phyloP scores from a whole-genome alignment of 176 grass and related monocot genomes.

The Cymbopogon citratus region DNA sequence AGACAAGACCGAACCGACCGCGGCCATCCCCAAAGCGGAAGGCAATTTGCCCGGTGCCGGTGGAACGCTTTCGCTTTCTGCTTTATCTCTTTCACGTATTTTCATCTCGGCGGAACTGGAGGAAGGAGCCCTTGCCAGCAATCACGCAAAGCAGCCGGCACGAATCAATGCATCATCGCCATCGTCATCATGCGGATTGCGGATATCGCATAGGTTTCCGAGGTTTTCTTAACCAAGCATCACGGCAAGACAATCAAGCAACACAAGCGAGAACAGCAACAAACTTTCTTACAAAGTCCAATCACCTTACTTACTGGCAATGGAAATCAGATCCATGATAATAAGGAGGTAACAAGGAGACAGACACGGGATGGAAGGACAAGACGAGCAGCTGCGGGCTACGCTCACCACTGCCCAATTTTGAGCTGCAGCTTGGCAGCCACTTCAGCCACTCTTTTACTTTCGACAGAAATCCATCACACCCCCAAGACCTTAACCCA shows the following conservation, averaged over 20 bases:
- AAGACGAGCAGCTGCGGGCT: conserved; percentile 60
- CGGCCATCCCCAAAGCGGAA: background rate
- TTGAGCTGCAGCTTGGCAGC: conserved; percentile 42
- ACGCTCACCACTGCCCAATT: conserved; percentile 25
- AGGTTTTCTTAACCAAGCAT: background rate
- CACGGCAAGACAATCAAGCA: background rate
- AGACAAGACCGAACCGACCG: background rate
- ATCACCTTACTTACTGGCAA: conserved; percentile 9
- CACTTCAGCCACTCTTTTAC: conserved; percentile 45
- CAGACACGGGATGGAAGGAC: background rate
- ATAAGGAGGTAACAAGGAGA: background rate
- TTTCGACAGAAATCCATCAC: background rate
- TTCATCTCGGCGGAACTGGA: background rate
- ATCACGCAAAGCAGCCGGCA: conserved; percentile 25
- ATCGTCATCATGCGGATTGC: background rate
- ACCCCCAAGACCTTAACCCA: background rate
- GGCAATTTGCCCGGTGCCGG: background rate
- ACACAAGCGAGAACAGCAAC: background rate
- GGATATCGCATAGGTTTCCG: background rate
- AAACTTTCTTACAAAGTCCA: background rate
- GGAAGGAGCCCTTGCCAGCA: background rate
- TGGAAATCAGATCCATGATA: conserved; percentile 4
- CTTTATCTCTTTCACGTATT: background rate
- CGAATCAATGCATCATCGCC: background rate
- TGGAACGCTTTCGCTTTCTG: conserved; percentile 1